Percentiles rank a stretch among this genome's conserved stretches.
These are phyloP conservation scores for Hyaloperonospora brassicae DNA, from an alignment of 352 stramenopile species.

Conservation along the genomic window DNA sequence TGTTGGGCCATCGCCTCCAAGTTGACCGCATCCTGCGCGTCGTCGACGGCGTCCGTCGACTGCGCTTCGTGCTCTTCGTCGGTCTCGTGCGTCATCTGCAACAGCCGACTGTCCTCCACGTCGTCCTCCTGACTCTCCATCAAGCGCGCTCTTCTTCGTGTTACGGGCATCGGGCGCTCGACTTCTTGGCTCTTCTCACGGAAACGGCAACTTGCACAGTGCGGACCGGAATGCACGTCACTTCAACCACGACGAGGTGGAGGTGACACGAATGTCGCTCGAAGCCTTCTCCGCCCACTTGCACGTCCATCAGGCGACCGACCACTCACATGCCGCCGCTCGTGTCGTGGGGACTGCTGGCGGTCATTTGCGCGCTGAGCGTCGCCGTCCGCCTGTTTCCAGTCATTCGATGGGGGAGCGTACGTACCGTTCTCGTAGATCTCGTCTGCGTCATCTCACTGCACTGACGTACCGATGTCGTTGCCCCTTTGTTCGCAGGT, in stretches of 20 bases:
- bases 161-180: slow-evolving; percentile 22
- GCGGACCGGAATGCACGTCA: slow-evolving; percentile 22
- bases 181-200: background rate
- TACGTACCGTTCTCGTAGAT: slow-evolving; percentile 18
- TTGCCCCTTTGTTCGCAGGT: slow-evolving; percentile 31
- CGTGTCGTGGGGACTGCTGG: slow-evolving; percentile 52
- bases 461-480: background rate
- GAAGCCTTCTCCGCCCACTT: slow-evolving; percentile 27
- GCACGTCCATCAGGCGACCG: too few relatives aligned
- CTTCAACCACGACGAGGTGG: slow-evolving; percentile 26
- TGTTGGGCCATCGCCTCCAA: slow-evolving; percentile 29
- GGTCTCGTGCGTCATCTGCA: slow-evolving; percentile 12
- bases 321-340: slow-evolving; percentile 17
- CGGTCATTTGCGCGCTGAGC: slow-evolving; percentile 88
- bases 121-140: slow-evolving; percentile 27
- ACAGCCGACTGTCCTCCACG: slow-evolving; percentile 9
- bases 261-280: slow-evolving; percentile 38
- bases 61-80: slow-evolving; percentile 17
- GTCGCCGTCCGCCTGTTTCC: slow-evolving; percentile 91
- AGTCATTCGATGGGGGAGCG: slow-evolving; percentile 88
- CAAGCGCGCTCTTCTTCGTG: slow-evolving; percentile 25
- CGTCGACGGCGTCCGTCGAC: slow-evolving; percentile 8
- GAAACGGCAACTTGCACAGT: slow-evolving; percentile 15
- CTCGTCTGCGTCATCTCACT: background rate
- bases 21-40: slow-evolving; percentile 13